Evolutionary conservation across 495 filamentous ascomycete genomes (phyloP).

Genomic region (Aspergillus heteromorphus): DNA sequence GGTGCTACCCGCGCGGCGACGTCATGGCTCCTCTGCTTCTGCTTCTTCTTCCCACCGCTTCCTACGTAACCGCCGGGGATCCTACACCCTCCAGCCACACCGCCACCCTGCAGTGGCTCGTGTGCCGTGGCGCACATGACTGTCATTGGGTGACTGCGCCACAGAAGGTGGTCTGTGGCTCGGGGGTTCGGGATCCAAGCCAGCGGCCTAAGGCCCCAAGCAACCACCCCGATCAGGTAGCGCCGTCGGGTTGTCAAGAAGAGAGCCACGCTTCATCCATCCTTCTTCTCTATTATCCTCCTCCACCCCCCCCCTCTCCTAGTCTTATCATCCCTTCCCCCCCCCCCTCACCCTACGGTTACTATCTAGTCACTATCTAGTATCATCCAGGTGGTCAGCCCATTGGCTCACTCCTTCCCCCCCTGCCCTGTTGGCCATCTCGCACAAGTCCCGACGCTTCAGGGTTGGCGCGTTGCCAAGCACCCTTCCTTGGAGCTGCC

Average conservation of each 20-base stretch:
- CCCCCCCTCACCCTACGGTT: too few relatives aligned
- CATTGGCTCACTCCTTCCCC: neutral
- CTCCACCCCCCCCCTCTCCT: neutral
- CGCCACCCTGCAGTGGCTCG: constrained; percentile 4
- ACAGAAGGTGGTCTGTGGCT: constrained; percentile 7
- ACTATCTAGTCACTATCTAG: too few relatives aligned
- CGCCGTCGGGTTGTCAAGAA: constrained; percentile 7
- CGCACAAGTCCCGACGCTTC: constrained; percentile 14
- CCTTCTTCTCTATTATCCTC: too few relatives aligned
- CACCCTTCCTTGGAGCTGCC: constrained; percentile 29
- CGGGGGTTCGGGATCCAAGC: too few relatives aligned
- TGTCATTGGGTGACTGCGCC: constrained; percentile 10
- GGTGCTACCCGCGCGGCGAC: neutral
- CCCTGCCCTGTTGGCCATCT: neutral
- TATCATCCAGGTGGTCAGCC: neutral
- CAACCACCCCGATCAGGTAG: neutral
- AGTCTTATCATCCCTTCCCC: too few relatives aligned
- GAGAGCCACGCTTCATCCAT: neutral
- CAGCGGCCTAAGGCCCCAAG: too few relatives aligned
- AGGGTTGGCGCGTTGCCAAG: constrained; percentile 25
- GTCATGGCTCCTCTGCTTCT: neutral
- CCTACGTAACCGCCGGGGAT: constrained; percentile 7
- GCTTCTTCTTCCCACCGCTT: neutral
- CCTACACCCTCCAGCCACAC: constrained; percentile 5
- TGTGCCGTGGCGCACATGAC: neutral